Conservation (phyloP, 805 yeast species). For the Novakomyces olei region DNA sequence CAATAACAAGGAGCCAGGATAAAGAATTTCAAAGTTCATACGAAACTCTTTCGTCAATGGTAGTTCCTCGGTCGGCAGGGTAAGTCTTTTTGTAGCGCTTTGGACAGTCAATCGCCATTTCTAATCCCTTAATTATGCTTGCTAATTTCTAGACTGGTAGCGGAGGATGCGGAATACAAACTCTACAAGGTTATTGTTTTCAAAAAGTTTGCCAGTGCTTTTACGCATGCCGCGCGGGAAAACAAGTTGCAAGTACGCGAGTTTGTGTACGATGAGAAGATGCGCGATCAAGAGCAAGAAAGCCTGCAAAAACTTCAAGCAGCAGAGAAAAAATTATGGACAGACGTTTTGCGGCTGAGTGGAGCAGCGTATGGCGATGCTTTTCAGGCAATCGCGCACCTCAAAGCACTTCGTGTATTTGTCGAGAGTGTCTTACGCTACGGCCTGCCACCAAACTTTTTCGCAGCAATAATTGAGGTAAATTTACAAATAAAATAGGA, state of each 20-base stretch:
- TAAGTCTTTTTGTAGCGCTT: too few relatives aligned
- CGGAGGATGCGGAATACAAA: slow-evolving; percentile 49
- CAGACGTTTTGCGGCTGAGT: slow-evolving; percentile 62
- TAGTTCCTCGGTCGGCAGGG: slow-evolving; percentile 92
- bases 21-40: slow-evolving; percentile 43
- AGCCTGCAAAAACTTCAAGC: slow-evolving; percentile 60
- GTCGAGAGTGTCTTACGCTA: slow-evolving; percentile 88
- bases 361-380: slow-evolving; percentile 80
- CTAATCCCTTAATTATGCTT: too few relatives aligned
- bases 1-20: slow-evolving; percentile 18
- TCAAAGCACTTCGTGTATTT: slow-evolving; percentile 65
- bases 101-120: too few relatives aligned
- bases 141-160: slow-evolving; percentile 31
- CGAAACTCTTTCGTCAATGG: slow-evolving; percentile 58
- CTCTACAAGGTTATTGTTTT: slow-evolving; percentile 66
- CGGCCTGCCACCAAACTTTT: slow-evolving; percentile 87
- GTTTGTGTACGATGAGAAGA: slow-evolving; percentile 61
- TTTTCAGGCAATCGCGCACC: slow-evolving; percentile 69
- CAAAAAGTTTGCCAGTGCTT: slow-evolving; percentile 55
- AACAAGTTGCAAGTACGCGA: slow-evolving; percentile 60
- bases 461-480: slow-evolving; percentile 24
- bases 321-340: slow-evolving; percentile 31
- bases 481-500: slow-evolving; percentile 23
- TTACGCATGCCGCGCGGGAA: slow-evolving; percentile 53
- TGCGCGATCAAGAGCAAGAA: slow-evolving; percentile 45